These are phyloP conservation scores for Sarocladium oryzae DNA, from an alignment of 2,329 filamentous ascomycete genomes.

Conservation along the genomic window DNA sequence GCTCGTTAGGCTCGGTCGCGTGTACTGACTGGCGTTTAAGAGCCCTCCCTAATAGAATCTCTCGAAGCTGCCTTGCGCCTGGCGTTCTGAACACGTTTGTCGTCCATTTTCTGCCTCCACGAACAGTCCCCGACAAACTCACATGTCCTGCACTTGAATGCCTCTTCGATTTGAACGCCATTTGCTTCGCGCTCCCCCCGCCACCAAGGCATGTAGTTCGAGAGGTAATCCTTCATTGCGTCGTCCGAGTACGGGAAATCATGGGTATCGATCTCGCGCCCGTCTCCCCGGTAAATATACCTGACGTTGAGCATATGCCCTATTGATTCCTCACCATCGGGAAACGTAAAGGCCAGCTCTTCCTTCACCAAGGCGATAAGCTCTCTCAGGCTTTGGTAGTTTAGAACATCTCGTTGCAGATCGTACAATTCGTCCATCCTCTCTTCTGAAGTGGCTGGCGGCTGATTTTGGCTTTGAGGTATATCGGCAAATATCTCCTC, in stretches of 20 bases:
- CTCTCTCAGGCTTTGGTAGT: constrained; percentile 42
- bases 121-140: constrained; percentile 74
- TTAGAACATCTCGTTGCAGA: constrained; percentile 29
- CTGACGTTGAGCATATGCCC: constrained; percentile 47
- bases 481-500: constrained; percentile 55
- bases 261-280: constrained; percentile 45
- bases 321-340: constrained; percentile 39
- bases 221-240: constrained; percentile 59
- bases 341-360: constrained; percentile 47
- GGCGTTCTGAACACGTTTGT: constrained; percentile 35
- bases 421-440: background rate
- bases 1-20: too few species aligned
- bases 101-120: constrained; percentile 68
- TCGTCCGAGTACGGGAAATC: constrained; percentile 61
- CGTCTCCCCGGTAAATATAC: constrained; percentile 46
- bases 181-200: constrained; percentile 62
- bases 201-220: constrained; percentile 80
- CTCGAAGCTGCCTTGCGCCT: background rate
- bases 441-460: background rate
- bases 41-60: background rate
- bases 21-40: too few species aligned
- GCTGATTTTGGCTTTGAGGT: constrained; percentile 26
- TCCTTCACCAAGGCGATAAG: constrained; percentile 38
- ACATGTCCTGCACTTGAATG: constrained; percentile 80
- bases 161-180: constrained; percentile 77